A percentile compares a stretch with the other conserved stretches of the same genome.
phyloP scores from a whole-genome alignment of 352 stramenopile species.

The Plasmopara halstedii region DNA sequence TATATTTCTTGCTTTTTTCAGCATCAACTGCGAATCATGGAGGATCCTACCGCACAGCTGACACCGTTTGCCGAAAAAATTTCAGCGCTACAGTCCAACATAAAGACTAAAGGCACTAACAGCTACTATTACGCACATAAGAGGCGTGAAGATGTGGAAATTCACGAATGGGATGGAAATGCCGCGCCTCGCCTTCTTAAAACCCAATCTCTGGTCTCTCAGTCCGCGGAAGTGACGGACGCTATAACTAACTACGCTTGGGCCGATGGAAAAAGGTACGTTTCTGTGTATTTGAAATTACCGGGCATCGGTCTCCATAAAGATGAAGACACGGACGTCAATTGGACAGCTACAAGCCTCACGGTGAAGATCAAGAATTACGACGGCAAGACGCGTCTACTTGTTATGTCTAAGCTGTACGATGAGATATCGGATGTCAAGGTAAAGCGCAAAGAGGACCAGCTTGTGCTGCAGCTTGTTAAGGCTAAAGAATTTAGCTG shows the following conservation, averaged over 20 bases:
- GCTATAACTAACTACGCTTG: slow-evolving; percentile 75
- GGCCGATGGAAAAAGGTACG: slow-evolving; percentile 72
- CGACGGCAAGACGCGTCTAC: slow-evolving; percentile 62
- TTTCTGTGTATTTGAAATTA: slow-evolving; percentile 73
- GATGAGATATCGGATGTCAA: slow-evolving; percentile 76
- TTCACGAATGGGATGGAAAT: slow-evolving; percentile 80
- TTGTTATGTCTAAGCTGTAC: slow-evolving; percentile 62
- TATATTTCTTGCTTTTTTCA: not conserved
- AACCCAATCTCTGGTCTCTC: slow-evolving; percentile 17
- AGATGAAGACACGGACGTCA: slow-evolving; percentile 54
- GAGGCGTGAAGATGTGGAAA: slow-evolving; percentile 66
- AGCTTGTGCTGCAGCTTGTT: slow-evolving; percentile 67
- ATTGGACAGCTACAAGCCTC: slow-evolving; percentile 57
- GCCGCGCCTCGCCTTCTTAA: slow-evolving; percentile 70
- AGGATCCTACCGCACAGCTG: slow-evolving; percentile 8
- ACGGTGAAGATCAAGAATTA: slow-evolving; percentile 54
- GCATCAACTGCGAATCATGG: slow-evolving; percentile 13
- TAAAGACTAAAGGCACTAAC: slow-evolving; percentile 75
- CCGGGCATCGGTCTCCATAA: slow-evolving; percentile 47
- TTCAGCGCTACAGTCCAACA: slow-evolving; percentile 76
- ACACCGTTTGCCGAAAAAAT: slow-evolving; percentile 4
- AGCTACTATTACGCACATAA: slow-evolving; percentile 88
- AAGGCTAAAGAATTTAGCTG: slow-evolving; percentile 77
- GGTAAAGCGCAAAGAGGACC: slow-evolving; percentile 73
- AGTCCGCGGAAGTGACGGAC: slow-evolving; percentile 34